Conservation (phyloP, 2,329 filamentous ascomycete genomes). For the Exophiala mesophila region DNA sequence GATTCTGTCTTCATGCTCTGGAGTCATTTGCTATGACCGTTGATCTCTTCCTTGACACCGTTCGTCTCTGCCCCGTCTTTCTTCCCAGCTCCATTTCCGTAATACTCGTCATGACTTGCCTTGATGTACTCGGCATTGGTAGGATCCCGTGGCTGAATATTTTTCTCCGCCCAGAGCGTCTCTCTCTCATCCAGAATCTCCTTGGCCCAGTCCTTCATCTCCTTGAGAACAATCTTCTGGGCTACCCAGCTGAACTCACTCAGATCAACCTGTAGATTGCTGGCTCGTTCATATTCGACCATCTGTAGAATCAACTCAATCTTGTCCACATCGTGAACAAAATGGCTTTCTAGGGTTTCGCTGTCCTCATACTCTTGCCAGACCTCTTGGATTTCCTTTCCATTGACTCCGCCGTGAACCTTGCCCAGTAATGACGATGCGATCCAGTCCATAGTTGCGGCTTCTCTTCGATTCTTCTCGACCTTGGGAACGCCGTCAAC, state of each 20-base stretch:
- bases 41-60: constrained; percentile 6
- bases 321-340: constrained; percentile 97
- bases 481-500: constrained; percentile 77
- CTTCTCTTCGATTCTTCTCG: constrained; percentile 85
- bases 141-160: constrained; percentile 24
- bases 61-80: constrained; percentile 7
- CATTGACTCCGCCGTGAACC: constrained; percentile 66
- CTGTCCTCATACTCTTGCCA: constrained; percentile 97
- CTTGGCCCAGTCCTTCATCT: constrained; percentile 74
- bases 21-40: not conserved
- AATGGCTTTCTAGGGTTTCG: constrained; percentile 74
- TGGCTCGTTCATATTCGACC: constrained; percentile 84
- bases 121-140: constrained; percentile 19
- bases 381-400: constrained; percentile 66
- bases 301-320: constrained; percentile 92
- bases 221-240: constrained; percentile 64
- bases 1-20: constrained; percentile 2
- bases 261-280: constrained; percentile 64
- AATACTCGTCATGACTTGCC: constrained; percentile 26
- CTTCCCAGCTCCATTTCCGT: constrained; percentile 17
- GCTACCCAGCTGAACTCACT: constrained; percentile 83
- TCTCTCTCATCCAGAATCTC: constrained; percentile 72
- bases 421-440: constrained; percentile 66
- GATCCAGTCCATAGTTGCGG: constrained; percentile 88
- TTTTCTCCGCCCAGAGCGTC: constrained; percentile 60